phyloP scores from a whole-genome alignment of 2,329 filamentous ascomycete species.

The Phyllosticta citriasiana region DNA sequence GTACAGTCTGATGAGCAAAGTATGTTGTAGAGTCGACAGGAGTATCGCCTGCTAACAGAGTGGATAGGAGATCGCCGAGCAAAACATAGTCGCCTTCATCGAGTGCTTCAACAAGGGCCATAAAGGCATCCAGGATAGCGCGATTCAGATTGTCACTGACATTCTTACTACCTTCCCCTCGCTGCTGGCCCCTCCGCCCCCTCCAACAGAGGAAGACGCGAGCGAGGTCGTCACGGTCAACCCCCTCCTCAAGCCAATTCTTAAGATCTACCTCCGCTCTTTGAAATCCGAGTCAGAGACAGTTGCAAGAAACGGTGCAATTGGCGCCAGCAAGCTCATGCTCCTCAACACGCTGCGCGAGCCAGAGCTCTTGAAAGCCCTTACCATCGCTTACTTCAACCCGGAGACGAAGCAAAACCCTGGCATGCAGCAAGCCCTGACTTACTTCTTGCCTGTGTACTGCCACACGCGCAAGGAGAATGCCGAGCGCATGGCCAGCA shows the following conservation, averaged over 20 bases:
- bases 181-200: conserved; percentile 47
- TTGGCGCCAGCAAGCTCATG: conserved; percentile 76
- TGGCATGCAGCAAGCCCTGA: conserved; percentile 72
- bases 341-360: conserved; percentile 60
- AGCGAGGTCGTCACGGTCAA: conserved; percentile 24
- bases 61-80: conserved; percentile 65
- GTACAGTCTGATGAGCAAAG: conserved; percentile 81
- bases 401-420: conserved; percentile 73
- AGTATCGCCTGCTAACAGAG: neutral
- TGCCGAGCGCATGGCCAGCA: conserved; percentile 66
- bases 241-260: conserved; percentile 49
- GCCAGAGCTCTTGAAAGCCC: conserved; percentile 61
- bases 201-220: conserved; percentile 21
- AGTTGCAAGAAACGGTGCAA: conserved; percentile 71
- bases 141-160: conserved; percentile 84
- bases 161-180: conserved; percentile 83
- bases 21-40: conserved; percentile 22
- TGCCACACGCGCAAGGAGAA: conserved; percentile 78
- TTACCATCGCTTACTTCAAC: conserved; percentile 83
- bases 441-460: conserved; percentile 92
- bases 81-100: conserved; percentile 87
- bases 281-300: conserved; percentile 48
- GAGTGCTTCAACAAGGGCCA: conserved; percentile 94
- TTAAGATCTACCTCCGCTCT: conserved; percentile 79
- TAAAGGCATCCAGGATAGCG: conserved; percentile 77